phyloP scores from a whole-genome alignment of 176 grass and related monocot genomes.

The Bothriochloa decipiens region DNA sequence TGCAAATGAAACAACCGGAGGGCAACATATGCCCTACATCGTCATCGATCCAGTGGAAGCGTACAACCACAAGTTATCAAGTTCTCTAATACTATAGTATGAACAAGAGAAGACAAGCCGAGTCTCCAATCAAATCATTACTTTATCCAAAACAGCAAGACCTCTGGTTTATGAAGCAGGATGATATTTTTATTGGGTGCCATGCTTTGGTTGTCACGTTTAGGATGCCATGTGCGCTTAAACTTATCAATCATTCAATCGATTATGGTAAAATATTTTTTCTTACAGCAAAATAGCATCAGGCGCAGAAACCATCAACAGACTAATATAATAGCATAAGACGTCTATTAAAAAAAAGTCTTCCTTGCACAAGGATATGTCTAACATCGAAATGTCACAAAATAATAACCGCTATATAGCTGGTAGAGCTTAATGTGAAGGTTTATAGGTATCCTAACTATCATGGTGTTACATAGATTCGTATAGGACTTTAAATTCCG shows the following conservation, averaged over 20 bases:
- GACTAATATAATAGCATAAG: no score
- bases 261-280: no score
- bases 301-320: no score
- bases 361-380: background rate
- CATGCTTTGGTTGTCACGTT: background rate
- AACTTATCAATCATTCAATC: no score
- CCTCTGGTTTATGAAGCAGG: background rate
- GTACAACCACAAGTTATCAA: background rate
- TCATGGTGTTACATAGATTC: background rate
- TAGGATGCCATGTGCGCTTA: background rate
- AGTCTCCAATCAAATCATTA: background rate
- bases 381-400: no score
- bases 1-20: background rate
- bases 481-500: no score
- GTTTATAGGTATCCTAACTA: background rate
- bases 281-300: no score
- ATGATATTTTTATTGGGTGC: background rate
- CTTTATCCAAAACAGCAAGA: background rate
- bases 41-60: background rate
- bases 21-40: background rate
- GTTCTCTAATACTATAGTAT: background rate
- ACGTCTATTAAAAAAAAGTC: no score
- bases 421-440: no score
- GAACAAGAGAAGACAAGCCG: background rate
- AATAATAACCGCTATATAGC: no score